Evolutionary conservation across 2,329 filamentous ascomycete species (phyloP).

Genomic region (Proliferodiscus dingleyae): DNA sequence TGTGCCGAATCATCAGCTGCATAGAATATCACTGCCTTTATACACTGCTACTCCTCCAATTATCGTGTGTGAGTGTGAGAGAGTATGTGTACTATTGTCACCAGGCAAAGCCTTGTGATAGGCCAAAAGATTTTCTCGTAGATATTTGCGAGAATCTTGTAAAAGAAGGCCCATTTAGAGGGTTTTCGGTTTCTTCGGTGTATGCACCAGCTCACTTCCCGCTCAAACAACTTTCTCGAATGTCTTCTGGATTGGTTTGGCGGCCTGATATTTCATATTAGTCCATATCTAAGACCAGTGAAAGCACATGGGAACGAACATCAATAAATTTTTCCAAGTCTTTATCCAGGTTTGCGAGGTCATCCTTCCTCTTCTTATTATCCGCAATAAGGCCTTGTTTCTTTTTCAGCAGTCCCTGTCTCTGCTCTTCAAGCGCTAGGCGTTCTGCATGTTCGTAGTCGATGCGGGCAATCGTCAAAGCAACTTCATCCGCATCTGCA

Average conservation of each 20-base stretch:
- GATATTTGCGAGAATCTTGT: too few relatives aligned
- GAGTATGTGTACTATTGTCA: too few relatives aligned
- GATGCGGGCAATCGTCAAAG: constrained; percentile 84
- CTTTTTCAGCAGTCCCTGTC: constrained; percentile 69
- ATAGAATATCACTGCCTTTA: too few relatives aligned
- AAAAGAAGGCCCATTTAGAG: too few relatives aligned
- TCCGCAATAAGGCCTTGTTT: constrained; percentile 66
- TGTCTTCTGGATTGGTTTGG: constrained; percentile 80
- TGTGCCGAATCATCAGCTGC: too few relatives aligned
- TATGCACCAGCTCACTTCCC: too few relatives aligned
- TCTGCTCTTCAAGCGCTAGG: constrained; percentile 77
- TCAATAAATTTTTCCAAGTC: constrained; percentile 94
- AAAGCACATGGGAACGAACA: constrained; percentile 52
- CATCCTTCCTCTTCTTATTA: constrained; percentile 91
- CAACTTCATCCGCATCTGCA: constrained; percentile 65
- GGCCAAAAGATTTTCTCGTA: too few relatives aligned
- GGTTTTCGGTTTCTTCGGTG: too few relatives aligned
- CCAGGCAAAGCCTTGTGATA: too few relatives aligned
- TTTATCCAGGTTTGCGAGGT: constrained; percentile 83
- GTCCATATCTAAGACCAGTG: background rate
- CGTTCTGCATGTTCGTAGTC: constrained; percentile 84
- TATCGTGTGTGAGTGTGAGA: too few relatives aligned
- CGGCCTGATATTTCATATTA: constrained; percentile 50
- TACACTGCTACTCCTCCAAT: too few relatives aligned
- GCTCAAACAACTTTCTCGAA: constrained; percentile 65